phyloP scores from a whole-genome alignment of 2,329 filamentous ascomycete species.

The Aaosphaeria arxii region DNA sequence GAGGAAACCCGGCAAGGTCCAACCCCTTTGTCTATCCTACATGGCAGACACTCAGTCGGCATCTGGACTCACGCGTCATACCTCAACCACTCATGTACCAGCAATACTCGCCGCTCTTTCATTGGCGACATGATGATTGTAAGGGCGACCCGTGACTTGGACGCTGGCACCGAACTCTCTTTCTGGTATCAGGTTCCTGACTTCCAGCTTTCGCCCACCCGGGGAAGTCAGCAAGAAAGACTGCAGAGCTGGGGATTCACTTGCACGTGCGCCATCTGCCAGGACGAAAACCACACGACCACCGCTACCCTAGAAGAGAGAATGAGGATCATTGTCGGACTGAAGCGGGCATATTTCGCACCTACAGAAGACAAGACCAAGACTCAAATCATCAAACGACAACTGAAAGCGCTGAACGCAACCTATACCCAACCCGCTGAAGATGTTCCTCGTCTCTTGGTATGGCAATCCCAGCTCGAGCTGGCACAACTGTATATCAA shows the following conservation, averaged over 20 bases:
- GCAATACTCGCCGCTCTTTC: constrained; percentile 40
- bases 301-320: constrained; percentile 3
- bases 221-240: not conserved
- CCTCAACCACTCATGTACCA: constrained; percentile 45
- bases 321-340: constrained; percentile 1
- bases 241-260: constrained; percentile 13
- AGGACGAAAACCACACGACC: constrained; percentile 8
- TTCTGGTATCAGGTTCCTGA: constrained; percentile 10
- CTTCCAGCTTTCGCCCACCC: not conserved
- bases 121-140: constrained; percentile 39
- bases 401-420: constrained; percentile 11
- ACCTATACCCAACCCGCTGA: constrained; percentile 14
- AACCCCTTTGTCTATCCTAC: no score
- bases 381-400: constrained; percentile 5
- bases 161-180: constrained; percentile 11
- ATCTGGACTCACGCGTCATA: constrained; percentile 43
- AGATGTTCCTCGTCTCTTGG: constrained; percentile 16
- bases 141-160: constrained; percentile 36
- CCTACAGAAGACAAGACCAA: not conserved
- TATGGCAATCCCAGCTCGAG: constrained; percentile 15
- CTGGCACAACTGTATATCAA: constrained; percentile 11
- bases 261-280: constrained; percentile 15
- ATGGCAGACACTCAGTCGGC: constrained; percentile 12
- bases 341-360: constrained; percentile 1
- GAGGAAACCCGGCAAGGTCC: no score